Base-by-base conservation (phyloP, 228 moss, liverwort and hornwort genomes). In the Sphagnum fallax region DNA sequence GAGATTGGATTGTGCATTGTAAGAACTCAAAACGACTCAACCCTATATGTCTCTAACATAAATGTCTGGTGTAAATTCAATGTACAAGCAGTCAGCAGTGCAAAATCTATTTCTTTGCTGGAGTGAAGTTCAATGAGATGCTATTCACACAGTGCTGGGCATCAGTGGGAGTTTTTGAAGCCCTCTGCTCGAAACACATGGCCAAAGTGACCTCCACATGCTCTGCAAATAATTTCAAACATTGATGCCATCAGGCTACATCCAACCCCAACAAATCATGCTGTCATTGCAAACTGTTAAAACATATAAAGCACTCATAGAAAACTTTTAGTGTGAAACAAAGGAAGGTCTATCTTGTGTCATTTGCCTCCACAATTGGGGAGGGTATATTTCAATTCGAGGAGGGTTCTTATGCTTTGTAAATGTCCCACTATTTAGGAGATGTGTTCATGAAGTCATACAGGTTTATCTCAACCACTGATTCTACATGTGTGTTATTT, bases 211-310 rank as follows among this genome's bases (percentile, higher is more conserved):
- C 87, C 87, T 64, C 91, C 93, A 75, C 93, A 93, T 8, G 91
- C 79, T 49, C 82, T 66, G 71, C 93, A 94, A 8, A 89, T 94
- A 12, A 91, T 94, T 82, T 94, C 91, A 55, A 84, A 85, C 71
- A 14, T 91, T 91, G 77, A 91, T 91, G 51, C 73, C 5, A 74
- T 94, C 91, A 60, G 72, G 51, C 93, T 93, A 71, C 72, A 63
- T 61, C 53, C 32, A 9, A 60, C 12, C n/a, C 55, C 12, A 1
- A 11, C 11, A 11, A 15, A 60, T 11, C 59, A 32, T 32, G 32
- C 32, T 32, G 32, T 32, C 32, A 32, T 32, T 32, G 32, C 2
- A 32, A 32, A 32, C 32, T 32, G 2, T 32, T 32, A 32, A 32
- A 32, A 32, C 32, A 32, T 32, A 2, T 32, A 32, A 32, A 32